These are phyloP conservation scores for Leishmania major DNA, from an alignment of 208 protist species.

Conservation along the genomic window DNA sequence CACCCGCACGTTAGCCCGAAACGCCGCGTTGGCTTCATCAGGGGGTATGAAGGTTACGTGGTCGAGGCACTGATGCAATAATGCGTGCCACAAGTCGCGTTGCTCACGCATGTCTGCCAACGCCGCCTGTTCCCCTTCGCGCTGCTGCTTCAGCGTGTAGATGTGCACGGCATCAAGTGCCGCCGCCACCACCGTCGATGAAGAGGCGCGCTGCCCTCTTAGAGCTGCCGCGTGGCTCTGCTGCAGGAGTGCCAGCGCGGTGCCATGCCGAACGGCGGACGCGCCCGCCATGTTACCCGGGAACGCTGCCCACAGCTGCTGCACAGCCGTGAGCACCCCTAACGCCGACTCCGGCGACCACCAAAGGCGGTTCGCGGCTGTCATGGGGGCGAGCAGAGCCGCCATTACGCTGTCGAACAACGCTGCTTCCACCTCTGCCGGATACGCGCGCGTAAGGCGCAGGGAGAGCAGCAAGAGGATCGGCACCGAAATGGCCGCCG, in stretches of 20 bases:
- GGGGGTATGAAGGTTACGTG: constrained; percentile 17
- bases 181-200: background rate
- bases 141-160: constrained; percentile 20
- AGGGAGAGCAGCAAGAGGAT: constrained; percentile 24
- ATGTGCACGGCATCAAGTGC: constrained; percentile 22
- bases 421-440: constrained; percentile 25
- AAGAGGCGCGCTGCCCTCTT: background rate
- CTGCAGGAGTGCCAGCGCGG: constrained; percentile 30
- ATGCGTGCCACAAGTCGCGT: constrained; percentile 8
- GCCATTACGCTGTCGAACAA: constrained; percentile 20
- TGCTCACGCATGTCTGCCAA: background rate
- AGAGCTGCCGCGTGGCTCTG: constrained; percentile 6
- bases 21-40: constrained; percentile 10
- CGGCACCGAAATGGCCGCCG: constrained; percentile 3
- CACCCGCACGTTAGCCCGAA: background rate
- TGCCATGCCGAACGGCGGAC: constrained; percentile 13
- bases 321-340: constrained; percentile 22
- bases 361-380: constrained; percentile 18
- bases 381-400: constrained; percentile 29
- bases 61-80: constrained; percentile 27
- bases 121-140: background rate
- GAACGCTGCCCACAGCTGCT: constrained; percentile 27
- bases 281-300: background rate
- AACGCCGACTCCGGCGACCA: constrained; percentile 19
- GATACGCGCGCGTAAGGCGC: constrained; percentile 19